These are phyloP conservation scores for Whalleya microplaca DNA, from an alignment of 2,329 filamentous ascomycete genomes.

Conservation along the genomic window DNA sequence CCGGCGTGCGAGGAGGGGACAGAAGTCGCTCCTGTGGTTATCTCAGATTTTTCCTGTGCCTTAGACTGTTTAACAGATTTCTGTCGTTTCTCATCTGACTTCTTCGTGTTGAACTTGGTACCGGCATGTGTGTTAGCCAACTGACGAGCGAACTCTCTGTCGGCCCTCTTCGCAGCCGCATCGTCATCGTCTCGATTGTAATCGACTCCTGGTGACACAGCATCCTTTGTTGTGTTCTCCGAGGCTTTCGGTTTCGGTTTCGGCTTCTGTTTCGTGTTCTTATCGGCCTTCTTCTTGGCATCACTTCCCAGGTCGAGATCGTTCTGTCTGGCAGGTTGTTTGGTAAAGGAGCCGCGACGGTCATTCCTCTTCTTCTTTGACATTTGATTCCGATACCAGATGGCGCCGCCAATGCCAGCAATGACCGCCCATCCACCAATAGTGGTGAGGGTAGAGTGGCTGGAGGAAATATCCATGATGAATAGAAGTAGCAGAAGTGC, in stretches of 20 bases:
- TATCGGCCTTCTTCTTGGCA: conserved; percentile 44
- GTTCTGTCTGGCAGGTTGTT: conserved; percentile 28
- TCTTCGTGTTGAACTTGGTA: conserved; percentile 58
- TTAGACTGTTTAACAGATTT: conserved; percentile 73
- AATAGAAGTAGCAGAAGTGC: conserved; percentile 1
- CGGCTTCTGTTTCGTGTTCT: conserved; percentile 39
- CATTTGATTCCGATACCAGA: conserved; percentile 28
- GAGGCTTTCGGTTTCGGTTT: conserved; percentile 43
- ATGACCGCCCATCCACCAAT: conserved; percentile 43
- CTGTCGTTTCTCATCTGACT: conserved; percentile 64
- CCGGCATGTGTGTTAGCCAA: conserved; percentile 73
- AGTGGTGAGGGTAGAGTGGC: conserved; percentile 37
- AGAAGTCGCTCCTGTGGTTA: conserved; percentile 53
- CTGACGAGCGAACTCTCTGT: conserved; percentile 72
- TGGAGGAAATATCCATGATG: conserved; percentile 34
- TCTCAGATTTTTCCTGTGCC: conserved; percentile 55
- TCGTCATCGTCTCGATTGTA: conserved; percentile 54
- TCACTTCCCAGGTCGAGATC: conserved; percentile 37
- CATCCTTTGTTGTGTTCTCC: conserved; percentile 34
- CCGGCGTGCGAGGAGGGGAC: conserved; percentile 72
- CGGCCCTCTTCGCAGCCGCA: conserved; percentile 63
- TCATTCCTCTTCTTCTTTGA: conserved; percentile 18
- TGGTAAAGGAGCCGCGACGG: conserved; percentile 25
- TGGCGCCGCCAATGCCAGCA: conserved; percentile 31
- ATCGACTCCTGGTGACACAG: conserved; percentile 40